Conservation (phyloP, 768 basidiomycete species). For the Rhizopogon vulgaris region DNA sequence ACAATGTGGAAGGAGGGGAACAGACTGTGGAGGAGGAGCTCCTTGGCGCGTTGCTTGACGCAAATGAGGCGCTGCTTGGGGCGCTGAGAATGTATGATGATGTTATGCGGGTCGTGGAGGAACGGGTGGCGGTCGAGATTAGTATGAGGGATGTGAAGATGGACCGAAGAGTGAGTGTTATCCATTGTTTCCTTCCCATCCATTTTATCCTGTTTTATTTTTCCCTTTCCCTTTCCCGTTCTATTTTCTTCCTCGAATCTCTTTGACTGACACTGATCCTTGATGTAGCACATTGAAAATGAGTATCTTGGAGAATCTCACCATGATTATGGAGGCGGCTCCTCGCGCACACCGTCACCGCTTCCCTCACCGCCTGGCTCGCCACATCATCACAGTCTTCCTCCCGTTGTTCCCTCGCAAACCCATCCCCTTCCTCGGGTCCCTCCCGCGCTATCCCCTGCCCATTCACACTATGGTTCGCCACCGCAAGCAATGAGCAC, state of each 20-base stretch:
- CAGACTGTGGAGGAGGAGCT: conserved; percentile 71
- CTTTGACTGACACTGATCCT: neutral
- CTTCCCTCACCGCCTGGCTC: conserved; percentile 16
- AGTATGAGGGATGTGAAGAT: conserved; percentile 65
- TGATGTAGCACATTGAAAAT: conserved; percentile 17
- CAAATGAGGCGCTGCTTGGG: conserved; percentile 65
- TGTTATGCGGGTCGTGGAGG: conserved; percentile 58
- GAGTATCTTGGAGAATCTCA: conserved; percentile 17
- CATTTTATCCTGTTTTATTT: too few species aligned
- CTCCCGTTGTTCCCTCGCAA: conserved; percentile 23
- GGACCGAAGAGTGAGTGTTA: conserved; percentile 52
- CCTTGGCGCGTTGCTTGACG: conserved; percentile 63
- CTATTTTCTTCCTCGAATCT: neutral
- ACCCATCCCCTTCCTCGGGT: conserved; percentile 35
- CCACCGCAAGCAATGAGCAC: conserved; percentile 20
- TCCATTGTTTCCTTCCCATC: too few species aligned
- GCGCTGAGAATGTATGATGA: conserved; percentile 76
- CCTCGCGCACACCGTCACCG: conserved; percentile 30
- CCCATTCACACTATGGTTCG: conserved; percentile 11
- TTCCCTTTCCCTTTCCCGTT: neutral
- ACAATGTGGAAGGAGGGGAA: conserved; percentile 29
- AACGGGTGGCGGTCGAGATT: conserved; percentile 51
- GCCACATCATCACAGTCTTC: conserved; percentile 27
- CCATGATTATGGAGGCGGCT: conserved; percentile 11
- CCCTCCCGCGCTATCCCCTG: conserved; percentile 18